These are phyloP conservation scores for Zalaria obscura DNA, from an alignment of 2,329 filamentous ascomycete genomes.

Conservation along the genomic window DNA sequence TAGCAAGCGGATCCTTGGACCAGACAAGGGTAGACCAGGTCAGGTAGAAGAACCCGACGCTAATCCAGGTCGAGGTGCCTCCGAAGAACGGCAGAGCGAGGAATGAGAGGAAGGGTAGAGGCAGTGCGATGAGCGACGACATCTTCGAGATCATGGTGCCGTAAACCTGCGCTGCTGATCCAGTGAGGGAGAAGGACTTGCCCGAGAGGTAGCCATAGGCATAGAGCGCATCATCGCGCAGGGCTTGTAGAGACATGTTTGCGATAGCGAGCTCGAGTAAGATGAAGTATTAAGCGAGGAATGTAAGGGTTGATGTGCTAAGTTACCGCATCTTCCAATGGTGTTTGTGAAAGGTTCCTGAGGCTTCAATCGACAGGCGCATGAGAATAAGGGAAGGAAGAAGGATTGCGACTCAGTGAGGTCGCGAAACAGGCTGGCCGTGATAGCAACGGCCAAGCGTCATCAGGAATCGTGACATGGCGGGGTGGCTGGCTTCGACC, in stretches of 20 bases:
- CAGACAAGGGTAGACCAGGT: slow-evolving; percentile 77
- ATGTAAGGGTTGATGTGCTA: no score
- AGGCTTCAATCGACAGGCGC: no score
- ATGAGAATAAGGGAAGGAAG: no score
- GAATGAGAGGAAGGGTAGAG: slow-evolving; percentile 38
- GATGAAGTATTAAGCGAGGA: no score
- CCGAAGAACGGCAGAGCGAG: slow-evolving; percentile 60
- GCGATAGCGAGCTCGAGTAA: no score
- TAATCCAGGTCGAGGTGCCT: slow-evolving; percentile 66
- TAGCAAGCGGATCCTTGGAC: slow-evolving; percentile 57
- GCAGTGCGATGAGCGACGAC: slow-evolving; percentile 15
- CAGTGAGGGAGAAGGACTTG: slow-evolving; percentile 11
- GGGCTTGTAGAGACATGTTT: slow-evolving; percentile 5
- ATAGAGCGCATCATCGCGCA: slow-evolving; percentile 14
- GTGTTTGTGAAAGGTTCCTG: no score
- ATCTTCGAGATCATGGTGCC: slow-evolving; percentile 12
- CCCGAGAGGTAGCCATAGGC: slow-evolving; percentile 17
- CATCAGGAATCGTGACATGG: no score
- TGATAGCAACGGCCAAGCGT: no score
- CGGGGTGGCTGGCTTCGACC: no score
- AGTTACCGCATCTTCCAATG: no score
- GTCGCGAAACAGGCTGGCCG: no score
- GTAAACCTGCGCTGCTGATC: slow-evolving; percentile 11
- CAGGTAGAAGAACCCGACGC: slow-evolving; percentile 78
- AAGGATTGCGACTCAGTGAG: no score